These are phyloP conservation scores for Yamadazyma kanchanaburiensis DNA, from an alignment of 1,139 yeast genomes.

Conservation along the genomic window DNA sequence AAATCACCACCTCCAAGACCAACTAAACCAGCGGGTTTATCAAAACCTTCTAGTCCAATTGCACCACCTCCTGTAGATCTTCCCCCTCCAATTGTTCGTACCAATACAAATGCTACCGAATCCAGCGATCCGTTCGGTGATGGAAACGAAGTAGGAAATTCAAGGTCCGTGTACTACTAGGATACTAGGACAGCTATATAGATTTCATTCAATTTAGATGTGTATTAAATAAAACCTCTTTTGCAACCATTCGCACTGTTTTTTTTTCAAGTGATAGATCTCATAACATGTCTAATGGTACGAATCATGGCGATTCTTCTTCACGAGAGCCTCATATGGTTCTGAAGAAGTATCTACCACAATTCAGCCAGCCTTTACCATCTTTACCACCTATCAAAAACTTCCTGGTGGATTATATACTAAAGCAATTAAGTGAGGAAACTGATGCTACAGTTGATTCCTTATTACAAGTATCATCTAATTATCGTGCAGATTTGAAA, in stretches of 20 bases:
- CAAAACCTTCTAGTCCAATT: constrained; percentile 10
- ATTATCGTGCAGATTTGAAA: constrained; percentile 42
- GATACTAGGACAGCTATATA: no score
- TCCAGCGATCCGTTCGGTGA: constrained; percentile 71
- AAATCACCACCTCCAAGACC: constrained; percentile 36
- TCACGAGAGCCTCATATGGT: no score
- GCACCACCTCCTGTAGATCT: constrained; percentile 7
- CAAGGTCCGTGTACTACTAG: constrained; percentile 6
- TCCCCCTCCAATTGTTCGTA: constrained; percentile 10
- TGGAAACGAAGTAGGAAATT: constrained; percentile 37
- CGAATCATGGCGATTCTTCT: no score
- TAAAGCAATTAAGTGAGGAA: constrained; percentile 28
- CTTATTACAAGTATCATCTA: constrained; percentile 28
- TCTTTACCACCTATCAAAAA: constrained; percentile 32
- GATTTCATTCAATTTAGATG: no score
- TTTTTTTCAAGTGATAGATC: no score
- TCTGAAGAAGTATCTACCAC: no score
- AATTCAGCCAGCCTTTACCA: no score
- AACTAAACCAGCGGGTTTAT: constrained; percentile 20
- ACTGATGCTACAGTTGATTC: constrained; percentile 31
- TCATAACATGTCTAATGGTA: no score
- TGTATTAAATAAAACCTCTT: no score
- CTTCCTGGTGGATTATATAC: constrained; percentile 37
- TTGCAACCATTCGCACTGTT: no score
- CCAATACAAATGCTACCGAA: constrained; percentile 20